Percentiles rank a stretch among this genome's conserved stretches.
Conservation (phyloP, 1,284 basidiomycete species). For the Cryptococcus wingfieldii region DNA sequence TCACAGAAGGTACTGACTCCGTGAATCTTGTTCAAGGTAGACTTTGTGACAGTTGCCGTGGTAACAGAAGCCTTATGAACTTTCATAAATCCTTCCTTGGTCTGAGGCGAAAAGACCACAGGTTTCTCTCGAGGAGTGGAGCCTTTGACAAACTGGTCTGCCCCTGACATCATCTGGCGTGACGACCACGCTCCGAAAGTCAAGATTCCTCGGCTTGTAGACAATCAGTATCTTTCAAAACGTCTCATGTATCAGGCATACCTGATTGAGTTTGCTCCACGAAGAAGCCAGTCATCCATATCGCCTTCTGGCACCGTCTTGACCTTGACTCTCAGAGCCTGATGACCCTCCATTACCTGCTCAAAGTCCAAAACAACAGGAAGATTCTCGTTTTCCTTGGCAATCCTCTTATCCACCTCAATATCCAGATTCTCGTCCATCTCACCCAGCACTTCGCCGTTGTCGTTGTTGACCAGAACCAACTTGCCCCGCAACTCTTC, state of each 20-base stretch:
- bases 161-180: conserved; percentile 60
- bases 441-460: conserved; percentile 68
- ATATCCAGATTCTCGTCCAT: conserved; percentile 60
- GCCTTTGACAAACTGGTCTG: conserved; percentile 61
- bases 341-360: conserved; percentile 48
- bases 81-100: conserved; percentile 58
- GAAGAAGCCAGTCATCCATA: conserved; percentile 63
- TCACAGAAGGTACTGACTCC: conserved; percentile 52
- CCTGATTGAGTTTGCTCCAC: conserved; percentile 65
- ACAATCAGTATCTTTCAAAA: not conserved
- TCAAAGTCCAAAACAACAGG: conserved; percentile 71
- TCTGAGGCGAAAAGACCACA: conserved; percentile 60
- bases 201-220: conserved; percentile 61
- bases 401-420: conserved; percentile 56
- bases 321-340: conserved; percentile 49
- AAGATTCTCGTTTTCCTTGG: conserved; percentile 55
- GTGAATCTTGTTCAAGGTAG: conserved; percentile 62
- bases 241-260: conserved; percentile 37
- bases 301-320: conserved; percentile 63
- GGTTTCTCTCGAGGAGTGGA: conserved; percentile 56
- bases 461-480: conserved; percentile 68
- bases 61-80: conserved; percentile 63
- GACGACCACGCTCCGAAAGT: conserved; percentile 62
- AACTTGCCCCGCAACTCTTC: conserved; percentile 62
- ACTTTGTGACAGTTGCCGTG: conserved; percentile 62